Evolutionary conservation across 768 basidiomycete genomes (phyloP).

Genomic region (Leucosporidium creatinivorum): DNA sequence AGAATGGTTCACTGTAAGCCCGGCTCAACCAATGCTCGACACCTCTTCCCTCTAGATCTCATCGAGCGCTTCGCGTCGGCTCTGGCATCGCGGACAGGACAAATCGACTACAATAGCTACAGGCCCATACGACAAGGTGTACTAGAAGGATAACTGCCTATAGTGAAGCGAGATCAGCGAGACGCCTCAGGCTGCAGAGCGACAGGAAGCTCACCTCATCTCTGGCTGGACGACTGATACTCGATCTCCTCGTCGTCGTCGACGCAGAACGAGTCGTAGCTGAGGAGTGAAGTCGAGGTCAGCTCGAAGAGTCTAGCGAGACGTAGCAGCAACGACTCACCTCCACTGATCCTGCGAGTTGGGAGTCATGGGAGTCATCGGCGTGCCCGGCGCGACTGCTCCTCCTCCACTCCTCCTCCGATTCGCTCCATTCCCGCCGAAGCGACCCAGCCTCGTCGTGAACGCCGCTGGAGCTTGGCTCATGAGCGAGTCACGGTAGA

Average conservation of each 20-base stretch:
- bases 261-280: conserved; percentile 28
- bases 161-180: too few relatives aligned
- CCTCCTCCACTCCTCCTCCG: background rate
- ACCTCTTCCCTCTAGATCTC: too few relatives aligned
- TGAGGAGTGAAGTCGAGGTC: background rate
- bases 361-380: conserved; percentile 1
- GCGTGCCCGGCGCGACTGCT: background rate
- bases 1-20: too few relatives aligned
- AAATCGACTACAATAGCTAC: too few relatives aligned
- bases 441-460: background rate
- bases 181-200: background rate
- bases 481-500: conserved; percentile 17
- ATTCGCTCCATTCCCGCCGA: background rate
- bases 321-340: background rate
- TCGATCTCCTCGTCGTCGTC: conserved; percentile 26
- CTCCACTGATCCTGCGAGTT: background rate
- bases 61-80: too few relatives aligned
- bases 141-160: too few relatives aligned
- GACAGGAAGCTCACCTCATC: background rate
- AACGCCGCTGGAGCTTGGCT: conserved; percentile 16
- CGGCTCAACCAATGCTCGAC: too few relatives aligned
- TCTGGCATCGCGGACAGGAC: too few relatives aligned
- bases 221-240: conserved; percentile 6
- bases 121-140: too few relatives aligned
- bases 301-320: background rate